Evolutionary conservation across 208 protist species (phyloP), one percentile per base, ranked within the genome.

Genomic region (Endotrypanum monterogeii): DNA sequence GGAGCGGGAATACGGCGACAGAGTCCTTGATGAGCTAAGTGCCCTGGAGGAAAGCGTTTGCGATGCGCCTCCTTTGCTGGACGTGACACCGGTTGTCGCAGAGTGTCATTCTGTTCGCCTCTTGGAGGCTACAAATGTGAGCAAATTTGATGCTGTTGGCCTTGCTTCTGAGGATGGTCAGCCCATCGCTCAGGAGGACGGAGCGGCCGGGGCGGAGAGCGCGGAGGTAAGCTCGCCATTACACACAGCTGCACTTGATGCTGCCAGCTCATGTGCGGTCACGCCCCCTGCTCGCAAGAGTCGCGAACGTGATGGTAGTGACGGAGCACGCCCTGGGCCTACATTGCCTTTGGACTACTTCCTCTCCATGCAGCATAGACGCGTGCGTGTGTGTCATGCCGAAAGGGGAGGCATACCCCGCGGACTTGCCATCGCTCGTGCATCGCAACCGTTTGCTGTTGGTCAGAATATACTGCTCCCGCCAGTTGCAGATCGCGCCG

Each of bases 381-480:
- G 71, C 12, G 84, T 89, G 35, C 82, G 73, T 1, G 84, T 89
- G 71, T 89, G 84, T 72, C 80, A 86, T 56, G 73, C 65, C 23
- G 82, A 89, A 62, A 74, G 84, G 12, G 84, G 82, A 1, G 84
- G 81, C 8, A 79, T 89, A 2, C 82, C 84, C 12, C 80, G 84
- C 20, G 79, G 78, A 14, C 63, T 89, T 16, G 83, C 84, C 25
- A 58, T 89, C 23, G 61, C 55, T 6, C 80, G 84, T 23, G 73
- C 73, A 2, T 50, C 55, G 7, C 8, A 44, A 3, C 75, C 82
- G 25, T 86, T 89, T 28, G 84, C 78, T 30, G 65, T 84, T 1
- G 74, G 55, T 0, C 71, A 80, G 68, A 52, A 73, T 70, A 7
- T 78, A 28, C 41, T 50, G 25, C 63, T 32, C 23, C 56, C 37